Evolutionary conservation across 306 rosid genomes (phyloP).

Genomic region (Trifolium fragiferum): DNA sequence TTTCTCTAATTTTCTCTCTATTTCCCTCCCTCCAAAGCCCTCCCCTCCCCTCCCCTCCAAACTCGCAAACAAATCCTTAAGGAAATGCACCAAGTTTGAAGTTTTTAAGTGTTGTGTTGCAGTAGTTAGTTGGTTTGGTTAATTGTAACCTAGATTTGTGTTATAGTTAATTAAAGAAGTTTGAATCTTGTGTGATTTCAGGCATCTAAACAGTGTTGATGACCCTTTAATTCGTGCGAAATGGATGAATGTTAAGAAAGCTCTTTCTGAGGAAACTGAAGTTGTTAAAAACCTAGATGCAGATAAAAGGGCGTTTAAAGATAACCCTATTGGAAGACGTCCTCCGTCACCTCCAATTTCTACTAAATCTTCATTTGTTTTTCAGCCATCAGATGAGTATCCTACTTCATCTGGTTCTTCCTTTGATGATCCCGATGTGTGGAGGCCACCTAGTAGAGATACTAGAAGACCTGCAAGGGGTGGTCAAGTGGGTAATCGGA

Average conservation of each 20-base stretch:
- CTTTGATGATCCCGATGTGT: constrained; percentile 90
- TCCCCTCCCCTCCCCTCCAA: too few relatives aligned
- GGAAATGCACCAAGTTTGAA: not conserved
- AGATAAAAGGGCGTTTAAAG: constrained; percentile 75
- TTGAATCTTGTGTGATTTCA: constrained; percentile 28
- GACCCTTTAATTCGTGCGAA: constrained; percentile 82
- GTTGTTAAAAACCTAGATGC: constrained; percentile 85
- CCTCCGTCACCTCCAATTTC: constrained; percentile 81
- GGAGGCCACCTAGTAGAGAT: constrained; percentile 96
- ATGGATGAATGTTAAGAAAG: constrained; percentile 95
- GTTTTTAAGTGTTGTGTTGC: not conserved
- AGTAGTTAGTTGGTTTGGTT: constrained; percentile 18
- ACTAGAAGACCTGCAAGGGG: constrained; percentile 72
- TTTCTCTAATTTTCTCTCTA: too few relatives aligned
- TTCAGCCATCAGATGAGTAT: constrained; percentile 91
- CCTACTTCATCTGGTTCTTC: constrained; percentile 81
- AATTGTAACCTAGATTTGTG: constrained; percentile 20
- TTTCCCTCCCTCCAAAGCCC: too few relatives aligned
- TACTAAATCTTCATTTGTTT: constrained; percentile 75
- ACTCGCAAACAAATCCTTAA: too few relatives aligned
- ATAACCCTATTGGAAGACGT: constrained; percentile 71
- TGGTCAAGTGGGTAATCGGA: constrained; percentile 50
- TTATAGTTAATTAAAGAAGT: not conserved
- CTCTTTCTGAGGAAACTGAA: constrained; percentile 83
- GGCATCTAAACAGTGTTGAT: constrained; percentile 74